Evolutionary conservation across 805 yeast species (phyloP).

Genomic region (Torulaspora quercuum): DNA sequence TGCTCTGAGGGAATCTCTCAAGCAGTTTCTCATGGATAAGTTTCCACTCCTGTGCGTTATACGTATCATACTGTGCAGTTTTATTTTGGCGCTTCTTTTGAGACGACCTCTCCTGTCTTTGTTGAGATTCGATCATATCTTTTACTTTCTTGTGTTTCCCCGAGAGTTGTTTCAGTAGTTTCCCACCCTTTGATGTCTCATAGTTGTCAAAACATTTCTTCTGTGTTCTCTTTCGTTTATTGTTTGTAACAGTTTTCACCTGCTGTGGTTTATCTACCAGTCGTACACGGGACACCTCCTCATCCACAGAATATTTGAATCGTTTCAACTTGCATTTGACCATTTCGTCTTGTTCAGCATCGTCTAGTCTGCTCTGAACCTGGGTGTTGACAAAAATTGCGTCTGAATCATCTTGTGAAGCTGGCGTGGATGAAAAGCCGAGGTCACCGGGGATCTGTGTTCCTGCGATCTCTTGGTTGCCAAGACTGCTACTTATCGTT

Average conservation of each 20-base stretch:
- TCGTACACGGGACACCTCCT: conserved; percentile 1
- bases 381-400: conserved; percentile 32
- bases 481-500: conserved; percentile 2
- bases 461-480: conserved; percentile 5
- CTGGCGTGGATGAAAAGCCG: conserved; percentile 7
- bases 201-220: conserved; percentile 11
- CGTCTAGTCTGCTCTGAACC: conserved; percentile 34
- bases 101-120: not conserved
- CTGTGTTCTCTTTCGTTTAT: conserved; percentile 4
- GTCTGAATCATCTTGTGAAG: conserved; percentile 1
- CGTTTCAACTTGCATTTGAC: conserved; percentile 19
- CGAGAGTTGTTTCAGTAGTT: conserved; percentile 27
- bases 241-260: conserved; percentile 4
- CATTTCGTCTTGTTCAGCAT: conserved; percentile 21
- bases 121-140: conserved; percentile 20
- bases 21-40: conserved; percentile 18
- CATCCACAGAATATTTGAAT: conserved; percentile 22
- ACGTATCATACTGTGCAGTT: conserved; percentile 20
- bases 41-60: conserved; percentile 33
- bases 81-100: not conserved
- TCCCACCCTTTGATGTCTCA: conserved; percentile 17
- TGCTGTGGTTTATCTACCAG: conserved; percentile 1
- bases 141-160: conserved; percentile 33
- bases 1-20: conserved; percentile 25
- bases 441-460: conserved; percentile 19